Conservation (phyloP, 225 moss, liverwort and hornwort genomes). For the Marchantia paleacea region DNA sequence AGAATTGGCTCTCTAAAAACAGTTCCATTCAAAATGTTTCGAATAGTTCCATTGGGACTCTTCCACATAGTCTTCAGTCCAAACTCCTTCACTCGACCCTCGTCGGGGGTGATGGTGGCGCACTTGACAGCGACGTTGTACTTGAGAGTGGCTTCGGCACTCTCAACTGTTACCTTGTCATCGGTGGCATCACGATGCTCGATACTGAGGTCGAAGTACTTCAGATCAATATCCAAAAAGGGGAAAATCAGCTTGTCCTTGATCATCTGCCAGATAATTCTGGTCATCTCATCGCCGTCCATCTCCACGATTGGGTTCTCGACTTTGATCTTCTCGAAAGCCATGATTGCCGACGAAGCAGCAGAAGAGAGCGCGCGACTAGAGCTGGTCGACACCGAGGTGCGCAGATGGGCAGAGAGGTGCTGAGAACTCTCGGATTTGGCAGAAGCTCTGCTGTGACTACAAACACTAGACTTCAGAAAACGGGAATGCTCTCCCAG, state of each 20-base stretch:
- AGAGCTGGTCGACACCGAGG: background rate
- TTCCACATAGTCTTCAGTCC: slow-evolving; percentile 89
- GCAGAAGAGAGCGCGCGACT: background rate
- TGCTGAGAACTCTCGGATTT: background rate
- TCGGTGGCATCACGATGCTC: slow-evolving; percentile 73
- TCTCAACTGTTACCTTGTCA: slow-evolving; percentile 81
- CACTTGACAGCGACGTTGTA: slow-evolving; percentile 95
- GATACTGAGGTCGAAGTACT: slow-evolving; percentile 86
- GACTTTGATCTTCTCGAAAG: slow-evolving; percentile 76
- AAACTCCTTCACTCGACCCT: slow-evolving; percentile 77
- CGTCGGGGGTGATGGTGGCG: slow-evolving; percentile 96
- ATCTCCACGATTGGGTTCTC: slow-evolving; percentile 92
- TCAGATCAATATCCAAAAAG: slow-evolving; percentile 76
- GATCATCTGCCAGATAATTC: slow-evolving; percentile 95
- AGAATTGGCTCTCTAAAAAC: slow-evolving; percentile 96
- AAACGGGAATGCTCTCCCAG: background rate
- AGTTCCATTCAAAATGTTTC: slow-evolving; percentile 84
- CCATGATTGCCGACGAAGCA: slow-evolving; percentile 51
- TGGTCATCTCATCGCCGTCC: slow-evolving; percentile 98
- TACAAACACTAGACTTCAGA: background rate
- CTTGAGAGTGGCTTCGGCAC: slow-evolving; percentile 87
- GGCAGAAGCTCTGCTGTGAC: background rate
- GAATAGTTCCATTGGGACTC: slow-evolving; percentile 97
- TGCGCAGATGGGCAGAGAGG: background rate
- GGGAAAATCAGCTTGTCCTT: slow-evolving; percentile 91